Conservation (phyloP, 306 rosid species). For the Hippophae tibetana region DNA sequence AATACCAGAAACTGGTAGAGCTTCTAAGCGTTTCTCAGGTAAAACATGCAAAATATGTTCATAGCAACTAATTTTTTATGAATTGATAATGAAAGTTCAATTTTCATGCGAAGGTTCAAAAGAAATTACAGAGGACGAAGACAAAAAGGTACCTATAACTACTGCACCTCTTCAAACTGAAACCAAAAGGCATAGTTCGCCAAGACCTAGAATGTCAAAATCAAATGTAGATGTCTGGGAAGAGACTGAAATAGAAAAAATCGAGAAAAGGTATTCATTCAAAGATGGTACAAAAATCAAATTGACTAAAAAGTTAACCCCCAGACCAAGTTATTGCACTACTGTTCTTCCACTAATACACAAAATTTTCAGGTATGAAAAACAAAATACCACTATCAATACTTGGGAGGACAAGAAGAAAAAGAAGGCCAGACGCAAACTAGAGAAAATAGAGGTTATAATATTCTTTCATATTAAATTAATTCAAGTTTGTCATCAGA, state of each 20-base stretch:
- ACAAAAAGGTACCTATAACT: constrained; percentile 24
- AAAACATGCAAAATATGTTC: constrained; percentile 2
- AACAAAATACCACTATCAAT: constrained; percentile 27
- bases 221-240: constrained; percentile 58
- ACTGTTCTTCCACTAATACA: constrained; percentile 14
- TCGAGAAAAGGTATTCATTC: constrained; percentile 39
- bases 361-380: constrained; percentile 47
- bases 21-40: constrained; percentile 49
- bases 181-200: constrained; percentile 16
- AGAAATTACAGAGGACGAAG: constrained; percentile 25
- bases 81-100: constrained; percentile 1
- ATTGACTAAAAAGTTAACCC: background rate
- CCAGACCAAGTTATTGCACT: background rate
- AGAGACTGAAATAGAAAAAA: constrained; percentile 42
- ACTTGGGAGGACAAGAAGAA: constrained; percentile 65
- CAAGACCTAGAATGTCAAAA: constrained; percentile 15
- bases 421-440: constrained; percentile 31
- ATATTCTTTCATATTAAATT: constrained; percentile 8
- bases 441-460: constrained; percentile 40
- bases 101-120: constrained; percentile 33
- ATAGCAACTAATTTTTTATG: background rate
- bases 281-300: background rate
- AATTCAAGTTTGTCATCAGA: background rate
- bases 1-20: constrained; percentile 20
- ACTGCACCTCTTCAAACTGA: constrained; percentile 16